phyloP scores from a whole-genome alignment of 352 stramenopile genomes.

The Globisporangium nodosum region DNA sequence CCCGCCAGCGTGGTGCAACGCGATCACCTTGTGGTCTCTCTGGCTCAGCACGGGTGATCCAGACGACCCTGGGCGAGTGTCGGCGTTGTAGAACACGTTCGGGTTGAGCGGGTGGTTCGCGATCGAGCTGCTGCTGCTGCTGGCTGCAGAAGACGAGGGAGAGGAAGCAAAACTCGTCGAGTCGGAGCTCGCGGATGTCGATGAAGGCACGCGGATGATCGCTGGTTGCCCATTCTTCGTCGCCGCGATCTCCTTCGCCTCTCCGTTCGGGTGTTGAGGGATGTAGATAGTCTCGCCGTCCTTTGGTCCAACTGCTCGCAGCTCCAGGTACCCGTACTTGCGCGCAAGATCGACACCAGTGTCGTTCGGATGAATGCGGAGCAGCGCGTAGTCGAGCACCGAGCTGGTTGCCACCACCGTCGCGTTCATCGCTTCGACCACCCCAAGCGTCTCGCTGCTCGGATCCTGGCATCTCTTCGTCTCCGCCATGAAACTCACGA shows the following conservation, averaged over 20 bases:
- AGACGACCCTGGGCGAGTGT: conserved; percentile 63
- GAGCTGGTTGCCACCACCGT: conserved; percentile 32
- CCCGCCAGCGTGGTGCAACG: conserved; percentile 52
- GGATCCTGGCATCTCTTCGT: conserved; percentile 29
- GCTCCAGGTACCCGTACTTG: conserved; percentile 44
- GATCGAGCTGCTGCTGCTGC: background rate
- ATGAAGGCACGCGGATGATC: conserved; percentile 14
- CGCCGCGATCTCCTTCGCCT: conserved; percentile 53
- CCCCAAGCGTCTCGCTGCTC: conserved; percentile 25
- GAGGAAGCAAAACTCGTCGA: conserved; percentile 17
- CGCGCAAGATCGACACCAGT: conserved; percentile 21
- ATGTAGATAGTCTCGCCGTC: conserved; percentile 60
- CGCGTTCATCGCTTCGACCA: conserved; percentile 37
- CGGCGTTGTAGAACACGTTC: conserved; percentile 60
- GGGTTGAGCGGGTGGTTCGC: conserved; percentile 7
- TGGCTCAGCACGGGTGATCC: conserved; percentile 54
- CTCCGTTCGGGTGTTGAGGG: conserved; percentile 54
- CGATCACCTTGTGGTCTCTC: conserved; percentile 58
- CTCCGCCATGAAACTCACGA: conserved; percentile 60
- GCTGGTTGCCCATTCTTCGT: conserved; percentile 12
- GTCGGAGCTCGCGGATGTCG: conserved; percentile 22
- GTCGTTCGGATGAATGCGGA: conserved; percentile 36
- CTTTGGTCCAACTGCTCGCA: conserved; percentile 31
- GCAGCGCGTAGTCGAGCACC: conserved; percentile 51
- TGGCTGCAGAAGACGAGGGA: background rate